Conservation (phyloP, 306 rosid species). For the Castanea mollissima region DNA sequence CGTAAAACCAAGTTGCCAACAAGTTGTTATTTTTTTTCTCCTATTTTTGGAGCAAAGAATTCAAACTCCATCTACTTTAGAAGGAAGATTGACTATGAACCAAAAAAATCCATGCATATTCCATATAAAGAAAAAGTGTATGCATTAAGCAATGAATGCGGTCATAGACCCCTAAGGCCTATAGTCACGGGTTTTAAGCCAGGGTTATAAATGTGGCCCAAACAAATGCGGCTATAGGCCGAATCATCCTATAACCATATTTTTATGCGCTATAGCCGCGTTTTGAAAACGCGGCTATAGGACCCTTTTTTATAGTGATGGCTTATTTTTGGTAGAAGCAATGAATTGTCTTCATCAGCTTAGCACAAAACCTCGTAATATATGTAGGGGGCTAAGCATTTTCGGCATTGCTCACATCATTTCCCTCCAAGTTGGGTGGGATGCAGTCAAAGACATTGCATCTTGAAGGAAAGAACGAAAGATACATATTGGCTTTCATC, state of each 20-base stretch:
- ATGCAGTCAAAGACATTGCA: background rate
- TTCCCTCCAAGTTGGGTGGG: slow-evolving; percentile 13
- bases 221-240: too few relatives aligned
- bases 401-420: background rate
- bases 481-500: slow-evolving; percentile 7
- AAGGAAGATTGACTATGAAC: too few relatives aligned
- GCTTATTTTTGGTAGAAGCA: background rate
- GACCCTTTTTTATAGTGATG: background rate
- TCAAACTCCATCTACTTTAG: too few relatives aligned
- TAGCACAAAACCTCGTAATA: background rate
- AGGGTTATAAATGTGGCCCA: too few relatives aligned
- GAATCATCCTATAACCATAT: too few relatives aligned
- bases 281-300: too few relatives aligned
- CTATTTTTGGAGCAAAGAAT: too few relatives aligned
- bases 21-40: too few relatives aligned
- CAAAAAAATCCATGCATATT: background rate
- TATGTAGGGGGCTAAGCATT: background rate
- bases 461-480: background rate
- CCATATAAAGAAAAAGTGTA: background rate
- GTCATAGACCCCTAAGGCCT: too few relatives aligned
- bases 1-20: too few relatives aligned
- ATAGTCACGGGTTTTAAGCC: too few relatives aligned
- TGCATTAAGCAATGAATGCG: background rate
- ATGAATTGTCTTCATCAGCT: background rate
- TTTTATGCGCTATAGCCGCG: too few relatives aligned